Base-by-base conservation (phyloP, 2,329 filamentous ascomycete species). In the Xylaria sp. region DNA sequence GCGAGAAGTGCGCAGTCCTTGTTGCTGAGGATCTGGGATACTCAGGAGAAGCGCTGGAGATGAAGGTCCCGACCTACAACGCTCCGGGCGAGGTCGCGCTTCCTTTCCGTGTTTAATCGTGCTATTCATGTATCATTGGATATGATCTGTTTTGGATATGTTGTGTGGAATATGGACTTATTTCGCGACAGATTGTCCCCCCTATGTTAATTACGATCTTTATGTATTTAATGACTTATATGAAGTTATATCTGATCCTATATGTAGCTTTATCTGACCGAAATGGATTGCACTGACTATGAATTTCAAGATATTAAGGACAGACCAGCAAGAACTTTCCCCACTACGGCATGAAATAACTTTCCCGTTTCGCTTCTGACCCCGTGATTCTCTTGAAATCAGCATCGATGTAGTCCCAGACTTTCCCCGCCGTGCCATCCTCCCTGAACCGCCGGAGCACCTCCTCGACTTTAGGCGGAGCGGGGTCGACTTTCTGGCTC, bases 21-120 rank as follows among this genome's bases (percentile, higher is more conserved):
- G 85, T 88, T 1, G 91, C 86, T 9, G 91, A 94, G 79, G 91
- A 94, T 71, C 81, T 94, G 20, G 91, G 90, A 3, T 93, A 94
- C 80, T 89, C 86, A 41, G 92, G 92, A 34, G 83, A 84, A 34
- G 91, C 89, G 10, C 82, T 95, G 69, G 89, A 93, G 48, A 95
- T 95, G 92, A 91, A 89, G 80, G 91, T 91, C 3, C 89, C 89
- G 1, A 83, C 82, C 10, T 91, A 91, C 75, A 80, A 90, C 68
- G 88, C 85, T 0, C 87, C 85, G 0, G 84, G 84, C 5, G 85
- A 87, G 72, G 59, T 79, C 8, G 71, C 73, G 4, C 76, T 84
- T 23, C 72, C 76, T 1, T 79, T 75, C 69, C 83, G 84, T 56
- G 75, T 85, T 43, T 85, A 77, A 62, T 25, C 2, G 36, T 5